These are phyloP conservation scores for Talaromyces sp. DNA, from an alignment of 2,329 filamentous ascomycete species.

Conservation along the genomic window DNA sequence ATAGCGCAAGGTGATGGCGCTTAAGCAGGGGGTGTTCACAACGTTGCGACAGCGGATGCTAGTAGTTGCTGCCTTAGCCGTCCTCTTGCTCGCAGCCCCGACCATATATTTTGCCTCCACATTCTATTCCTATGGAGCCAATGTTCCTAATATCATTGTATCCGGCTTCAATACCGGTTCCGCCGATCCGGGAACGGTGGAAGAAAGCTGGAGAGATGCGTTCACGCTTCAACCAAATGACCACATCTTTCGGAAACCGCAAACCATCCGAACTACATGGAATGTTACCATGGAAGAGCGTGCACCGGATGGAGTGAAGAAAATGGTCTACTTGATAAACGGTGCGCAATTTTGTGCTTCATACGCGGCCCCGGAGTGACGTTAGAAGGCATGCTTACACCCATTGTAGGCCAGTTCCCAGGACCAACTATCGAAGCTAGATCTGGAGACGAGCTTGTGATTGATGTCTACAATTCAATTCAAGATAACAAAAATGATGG, in stretches of 20 bases:
- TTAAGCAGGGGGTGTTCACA: not conserved
- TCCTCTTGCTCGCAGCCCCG: constrained; percentile 43
- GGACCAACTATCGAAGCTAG: constrained; percentile 46
- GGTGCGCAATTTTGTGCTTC: not conserved
- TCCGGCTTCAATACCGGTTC: not conserved
- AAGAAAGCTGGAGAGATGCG: not conserved
- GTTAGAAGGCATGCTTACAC: not conserved
- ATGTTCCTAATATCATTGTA: not conserved
- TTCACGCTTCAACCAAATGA: not conserved
- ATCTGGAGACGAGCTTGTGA: constrained; percentile 40
- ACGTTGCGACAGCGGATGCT: not conserved
- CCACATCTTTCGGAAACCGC: not conserved
- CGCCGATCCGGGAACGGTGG: not conserved
- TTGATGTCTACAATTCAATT: constrained; percentile 37
- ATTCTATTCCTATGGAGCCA: not conserved
- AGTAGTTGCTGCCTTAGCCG: not conserved
- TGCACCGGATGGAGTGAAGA: not conserved
- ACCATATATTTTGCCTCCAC: constrained; percentile 52
- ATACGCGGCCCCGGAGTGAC: not conserved
- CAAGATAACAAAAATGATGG: constrained; percentile 23
- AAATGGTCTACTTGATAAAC: not conserved
- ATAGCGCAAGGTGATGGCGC: not conserved
- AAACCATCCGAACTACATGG: not conserved
- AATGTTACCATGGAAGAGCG: not conserved
- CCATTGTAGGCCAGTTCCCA: constrained; percentile 32